Evolutionary conservation across 208 protist species (phyloP), one percentile per base, ranked within the genome.

Genomic region (Sergeia podlipaevii): DNA sequence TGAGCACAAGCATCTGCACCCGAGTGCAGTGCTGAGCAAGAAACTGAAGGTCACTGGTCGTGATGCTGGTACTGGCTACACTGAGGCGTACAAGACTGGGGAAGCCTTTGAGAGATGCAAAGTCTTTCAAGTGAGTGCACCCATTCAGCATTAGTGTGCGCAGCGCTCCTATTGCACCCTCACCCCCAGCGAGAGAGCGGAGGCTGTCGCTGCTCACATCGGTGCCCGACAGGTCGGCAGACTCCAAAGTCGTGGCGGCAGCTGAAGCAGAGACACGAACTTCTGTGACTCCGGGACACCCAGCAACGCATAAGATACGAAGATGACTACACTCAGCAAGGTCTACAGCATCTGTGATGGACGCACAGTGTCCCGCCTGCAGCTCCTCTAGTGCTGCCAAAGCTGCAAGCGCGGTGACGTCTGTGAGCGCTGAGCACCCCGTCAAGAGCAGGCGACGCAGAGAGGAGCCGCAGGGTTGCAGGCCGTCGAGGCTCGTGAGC

Each of bases 111-210:
- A 50, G 45, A 30, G 5, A 34, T 10, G 45, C 8, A 29, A 50
- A 26, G 24, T 50, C 27, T 6, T 11, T 17, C 15, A 50, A 27
- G 45, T 27, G n/a, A 32, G 24, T 20, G 27, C 18, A 26, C 24
- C 45, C 45, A 29, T 50, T 50, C 24, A 50, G 45, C 8, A 21
- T 21, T 6, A 50, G 45, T 6, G 27, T 50, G 45, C 23, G 45
- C 4, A 50, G 45, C 18, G 8, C 5, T n/a, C n/a, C 5, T 20
- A 6, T 45, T 6, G 39, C 39, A 6, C 10, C 39, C 18, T 6
- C 5, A 6, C 39, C 10, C 39, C 5, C 18, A 5, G 24, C 18
- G 5, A 45, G 6, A 17, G 8, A 10, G n/a, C 18, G 17, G 17
- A 45, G 39, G 17, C 7, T 20, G 10, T n/a, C 15, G 7, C 18